Evolutionary conservation across 495 filamentous ascomycete species (phyloP).

Genomic region (Usnea hakonensis): DNA sequence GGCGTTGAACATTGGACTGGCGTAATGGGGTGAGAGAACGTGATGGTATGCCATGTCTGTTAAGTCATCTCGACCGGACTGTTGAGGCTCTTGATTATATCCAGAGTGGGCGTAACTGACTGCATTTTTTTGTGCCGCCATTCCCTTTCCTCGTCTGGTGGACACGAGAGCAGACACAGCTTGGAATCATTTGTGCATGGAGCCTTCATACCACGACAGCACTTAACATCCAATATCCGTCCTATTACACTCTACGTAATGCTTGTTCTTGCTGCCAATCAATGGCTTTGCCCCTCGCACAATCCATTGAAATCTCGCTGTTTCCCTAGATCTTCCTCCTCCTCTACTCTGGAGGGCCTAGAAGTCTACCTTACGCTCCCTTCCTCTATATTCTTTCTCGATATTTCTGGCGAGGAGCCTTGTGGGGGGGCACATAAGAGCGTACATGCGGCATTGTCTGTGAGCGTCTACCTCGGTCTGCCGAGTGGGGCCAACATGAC

Average conservation of each 20-base stretch:
- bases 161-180: neutral
- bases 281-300: neutral
- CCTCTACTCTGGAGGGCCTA: neutral
- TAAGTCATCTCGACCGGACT: neutral
- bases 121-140: neutral
- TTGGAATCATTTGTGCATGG: neutral
- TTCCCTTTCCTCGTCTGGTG: neutral
- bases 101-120: neutral
- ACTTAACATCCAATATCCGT: neutral
- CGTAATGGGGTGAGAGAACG: neutral
- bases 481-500: neutral
- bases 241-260: neutral
- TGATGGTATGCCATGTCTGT: neutral
- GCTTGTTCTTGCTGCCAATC: neutral
- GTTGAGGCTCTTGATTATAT: neutral
- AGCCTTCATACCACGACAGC: neutral
- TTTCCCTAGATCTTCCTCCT: neutral
- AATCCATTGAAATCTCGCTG: neutral
- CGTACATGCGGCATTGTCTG: constrained; percentile 6
- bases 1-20: neutral
- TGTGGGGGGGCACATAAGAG: neutral
- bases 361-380: neutral
- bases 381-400: too few species aligned
- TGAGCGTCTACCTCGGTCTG: neutral
- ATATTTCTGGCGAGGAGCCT: neutral